Evolutionary conservation across 805 yeast genomes (phyloP).

Genomic region (Lachancea kluyveri): DNA sequence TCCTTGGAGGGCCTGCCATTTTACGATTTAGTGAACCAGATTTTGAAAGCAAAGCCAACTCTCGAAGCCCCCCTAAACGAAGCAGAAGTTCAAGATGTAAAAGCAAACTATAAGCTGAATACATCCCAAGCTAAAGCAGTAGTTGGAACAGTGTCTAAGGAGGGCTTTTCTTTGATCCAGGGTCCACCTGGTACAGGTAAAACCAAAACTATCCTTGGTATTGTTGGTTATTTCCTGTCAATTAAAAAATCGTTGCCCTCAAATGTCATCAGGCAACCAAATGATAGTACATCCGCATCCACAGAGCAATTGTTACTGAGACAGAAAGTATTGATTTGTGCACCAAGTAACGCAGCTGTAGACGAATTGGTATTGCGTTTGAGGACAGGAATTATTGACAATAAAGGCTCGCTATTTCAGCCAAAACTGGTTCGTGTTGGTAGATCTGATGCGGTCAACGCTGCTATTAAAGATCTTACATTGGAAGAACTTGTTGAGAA

Average conservation of each 20-base stretch:
- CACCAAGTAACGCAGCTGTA: slow-evolving; percentile 98
- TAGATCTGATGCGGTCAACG: slow-evolving; percentile 78
- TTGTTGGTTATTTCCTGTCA: slow-evolving; percentile 71
- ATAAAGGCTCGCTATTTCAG: slow-evolving; percentile 44
- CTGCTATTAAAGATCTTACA: slow-evolving; percentile 74
- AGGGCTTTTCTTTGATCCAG: slow-evolving; percentile 87
- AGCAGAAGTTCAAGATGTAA: slow-evolving; percentile 38
- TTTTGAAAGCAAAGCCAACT: slow-evolving; percentile 59
- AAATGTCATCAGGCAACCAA: slow-evolving; percentile 31
- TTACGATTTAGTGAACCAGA: slow-evolving; percentile 67
- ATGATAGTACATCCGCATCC: slow-evolving; percentile 13
- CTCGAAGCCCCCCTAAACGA: slow-evolving; percentile 20
- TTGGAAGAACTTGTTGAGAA: slow-evolving; percentile 80
- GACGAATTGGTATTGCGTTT: slow-evolving; percentile 88
- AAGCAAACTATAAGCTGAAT: slow-evolving; percentile 55
- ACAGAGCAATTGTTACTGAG: slow-evolving; percentile 26
- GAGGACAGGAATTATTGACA: slow-evolving; percentile 58
- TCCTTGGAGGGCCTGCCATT: slow-evolving; percentile 77
- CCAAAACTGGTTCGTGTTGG: slow-evolving; percentile 86
- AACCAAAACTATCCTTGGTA: slow-evolving; percentile 91
- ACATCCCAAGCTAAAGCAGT: slow-evolving; percentile 90
- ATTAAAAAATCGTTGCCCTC: slow-evolving; percentile 21
- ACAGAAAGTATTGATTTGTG: slow-evolving; percentile 78
- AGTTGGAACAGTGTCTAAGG: slow-evolving; percentile 54
- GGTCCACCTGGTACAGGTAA: slow-evolving; percentile 99